Evolutionary conservation across 441 rosid genomes (phyloP).

Genomic region (Eutrema salsugineum): DNA sequence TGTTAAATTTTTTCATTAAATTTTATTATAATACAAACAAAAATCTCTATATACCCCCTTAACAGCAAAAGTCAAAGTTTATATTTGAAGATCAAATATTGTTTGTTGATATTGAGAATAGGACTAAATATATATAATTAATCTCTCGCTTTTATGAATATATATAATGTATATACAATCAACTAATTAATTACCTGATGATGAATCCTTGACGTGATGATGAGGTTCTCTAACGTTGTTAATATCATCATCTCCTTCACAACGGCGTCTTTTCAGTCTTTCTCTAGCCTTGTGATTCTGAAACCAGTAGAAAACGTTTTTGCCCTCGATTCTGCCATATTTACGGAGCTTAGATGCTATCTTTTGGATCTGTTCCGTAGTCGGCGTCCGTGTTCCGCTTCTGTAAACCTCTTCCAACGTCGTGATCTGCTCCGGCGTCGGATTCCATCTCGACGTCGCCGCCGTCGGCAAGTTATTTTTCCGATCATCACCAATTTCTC

Average conservation of each 20-base stretch:
- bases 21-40: no score
- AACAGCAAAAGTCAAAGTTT: not conserved
- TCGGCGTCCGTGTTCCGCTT: constrained; percentile 45
- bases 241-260: constrained; percentile 12
- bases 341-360: constrained; percentile 45
- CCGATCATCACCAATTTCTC: not conserved
- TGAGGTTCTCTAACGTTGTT: constrained; percentile 9
- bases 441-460: constrained; percentile 51
- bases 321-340: constrained; percentile 69
- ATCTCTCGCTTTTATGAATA: no score
- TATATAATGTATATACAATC: not conserved
- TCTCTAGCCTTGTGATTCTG: constrained; percentile 82
- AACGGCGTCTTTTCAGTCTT: constrained; percentile 51
- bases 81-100: not conserved
- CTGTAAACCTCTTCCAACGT: constrained; percentile 47
- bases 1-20: not conserved
- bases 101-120: not conserved
- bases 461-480: constrained; percentile 1
- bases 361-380: constrained; percentile 49
- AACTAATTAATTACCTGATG: constrained; percentile 8
- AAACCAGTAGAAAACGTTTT: constrained; percentile 82
- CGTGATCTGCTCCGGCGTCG: constrained; percentile 51
- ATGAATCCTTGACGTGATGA: constrained; percentile 8
- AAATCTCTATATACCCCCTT: no score
- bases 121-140: no score